These are phyloP conservation scores for Paracorniculantispora psalliotae DNA, from an alignment of 2,329 filamentous ascomycete species.

Conservation along the genomic window DNA sequence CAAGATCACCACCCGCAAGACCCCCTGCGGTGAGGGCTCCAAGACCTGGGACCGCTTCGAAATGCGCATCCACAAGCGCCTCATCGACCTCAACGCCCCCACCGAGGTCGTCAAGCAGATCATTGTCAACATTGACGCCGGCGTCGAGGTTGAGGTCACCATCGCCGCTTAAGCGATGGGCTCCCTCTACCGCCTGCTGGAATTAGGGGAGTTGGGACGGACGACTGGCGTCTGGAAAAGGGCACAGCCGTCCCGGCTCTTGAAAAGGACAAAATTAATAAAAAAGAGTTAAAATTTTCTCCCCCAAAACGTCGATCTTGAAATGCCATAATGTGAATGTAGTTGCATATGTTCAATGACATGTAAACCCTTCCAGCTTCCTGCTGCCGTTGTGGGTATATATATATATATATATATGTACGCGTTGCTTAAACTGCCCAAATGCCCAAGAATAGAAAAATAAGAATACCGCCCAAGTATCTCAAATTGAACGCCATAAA, in stretches of 20 bases:
- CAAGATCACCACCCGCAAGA: slow-evolving; percentile 97
- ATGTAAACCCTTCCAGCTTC: background rate
- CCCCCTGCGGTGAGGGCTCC: slow-evolving; percentile 97
- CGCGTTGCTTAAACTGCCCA: background rate
- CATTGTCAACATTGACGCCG: slow-evolving; percentile 93
- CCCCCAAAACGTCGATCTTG: background rate
- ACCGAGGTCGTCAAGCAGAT: slow-evolving; percentile 97
- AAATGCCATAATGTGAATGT: background rate
- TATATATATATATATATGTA: background rate
- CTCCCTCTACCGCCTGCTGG: background rate
- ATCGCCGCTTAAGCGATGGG: slow-evolving; percentile 65
- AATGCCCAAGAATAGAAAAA: background rate
- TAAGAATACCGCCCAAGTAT: background rate
- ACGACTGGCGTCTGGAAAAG: slow-evolving; percentile 8
- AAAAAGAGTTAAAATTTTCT: background rate
- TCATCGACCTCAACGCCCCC: slow-evolving; percentile 95
- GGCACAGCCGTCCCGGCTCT: background rate
- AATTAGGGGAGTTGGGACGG: background rate
- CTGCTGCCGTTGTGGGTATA: background rate
- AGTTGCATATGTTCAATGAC: background rate
- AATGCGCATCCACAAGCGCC: slow-evolving; percentile 99
- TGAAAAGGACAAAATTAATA: background rate
- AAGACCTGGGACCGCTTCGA: slow-evolving; percentile 99
- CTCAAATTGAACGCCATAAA: background rate
- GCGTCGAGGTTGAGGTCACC: slow-evolving; percentile 90